Conservation (phyloP, 352 stramenopile species). For the Plasmopara muralis region DNA sequence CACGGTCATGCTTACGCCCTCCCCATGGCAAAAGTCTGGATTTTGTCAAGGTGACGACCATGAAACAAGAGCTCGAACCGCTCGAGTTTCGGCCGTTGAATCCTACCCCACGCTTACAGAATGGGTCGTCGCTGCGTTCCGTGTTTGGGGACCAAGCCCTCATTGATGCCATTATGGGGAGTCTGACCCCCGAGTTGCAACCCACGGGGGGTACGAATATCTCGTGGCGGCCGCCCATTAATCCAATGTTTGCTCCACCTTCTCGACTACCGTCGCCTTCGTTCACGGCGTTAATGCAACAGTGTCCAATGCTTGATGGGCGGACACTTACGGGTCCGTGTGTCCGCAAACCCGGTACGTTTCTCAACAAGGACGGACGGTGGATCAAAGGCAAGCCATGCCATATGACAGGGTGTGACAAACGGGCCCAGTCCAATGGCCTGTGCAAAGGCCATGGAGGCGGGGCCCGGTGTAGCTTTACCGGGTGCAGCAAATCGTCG, state of each 20-base stretch:
- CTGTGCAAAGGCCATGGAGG: conserved; percentile 76
- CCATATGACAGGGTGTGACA: conserved; percentile 45
- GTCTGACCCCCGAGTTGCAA: conserved; percentile 46
- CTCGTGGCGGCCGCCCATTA: conserved; percentile 8
- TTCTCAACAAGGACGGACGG: conserved; percentile 83
- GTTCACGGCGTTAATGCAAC: conserved; percentile 28
- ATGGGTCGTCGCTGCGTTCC: conserved; percentile 50
- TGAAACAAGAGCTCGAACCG: conserved; percentile 49
- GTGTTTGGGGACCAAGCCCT: conserved; percentile 75
- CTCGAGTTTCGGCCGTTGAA: conserved; percentile 44
- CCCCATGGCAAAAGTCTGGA: conserved; percentile 4
- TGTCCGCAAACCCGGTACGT: conserved; percentile 69
- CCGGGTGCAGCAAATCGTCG: conserved; percentile 61
- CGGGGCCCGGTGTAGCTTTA: conserved; percentile 65
- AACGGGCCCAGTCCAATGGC: conserved; percentile 75
- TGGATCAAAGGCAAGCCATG: conserved; percentile 81
- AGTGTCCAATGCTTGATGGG: conserved; percentile 4
- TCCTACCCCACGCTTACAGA: conserved; percentile 19
- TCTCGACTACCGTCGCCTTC: conserved; percentile 9
- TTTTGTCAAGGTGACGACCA: conserved; percentile 15
- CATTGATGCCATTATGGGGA: conserved; percentile 75
- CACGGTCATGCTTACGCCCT: not conserved
- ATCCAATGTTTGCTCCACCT: conserved; percentile 13
- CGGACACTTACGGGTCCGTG: conserved; percentile 21
- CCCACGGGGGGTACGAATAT: not conserved